Percentiles rank a stretch among this genome's conserved stretches.
Conservation (phyloP, 345 rosid species). For the Garcia nutans region DNA sequence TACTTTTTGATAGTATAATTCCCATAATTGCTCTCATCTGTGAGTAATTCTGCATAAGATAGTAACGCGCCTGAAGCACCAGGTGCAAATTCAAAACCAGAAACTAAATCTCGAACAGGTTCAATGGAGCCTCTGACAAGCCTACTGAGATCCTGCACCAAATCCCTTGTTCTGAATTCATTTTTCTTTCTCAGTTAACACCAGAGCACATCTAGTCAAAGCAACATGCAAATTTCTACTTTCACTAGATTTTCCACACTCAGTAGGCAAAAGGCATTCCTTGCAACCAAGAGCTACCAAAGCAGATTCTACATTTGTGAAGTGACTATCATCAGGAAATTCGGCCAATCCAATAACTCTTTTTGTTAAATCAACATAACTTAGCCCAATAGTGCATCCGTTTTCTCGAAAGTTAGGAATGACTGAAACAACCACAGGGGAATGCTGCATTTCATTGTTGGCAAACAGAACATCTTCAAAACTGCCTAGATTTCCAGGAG, state of each 20-base stretch:
- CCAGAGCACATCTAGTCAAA: conserved; percentile 67
- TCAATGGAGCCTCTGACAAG: conserved; percentile 83
- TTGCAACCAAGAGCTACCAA: conserved; percentile 92
- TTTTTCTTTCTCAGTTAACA: conserved; percentile 87
- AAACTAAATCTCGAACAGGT: conserved; percentile 77
- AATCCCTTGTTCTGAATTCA: conserved; percentile 86
- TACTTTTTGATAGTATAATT: conserved; percentile 60
- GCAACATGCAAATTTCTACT: conserved; percentile 59
- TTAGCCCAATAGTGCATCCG: conserved; percentile 69
- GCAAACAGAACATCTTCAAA: conserved; percentile 96
- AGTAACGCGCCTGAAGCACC: conserved; percentile 82
- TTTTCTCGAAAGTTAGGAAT: conserved; percentile 60
- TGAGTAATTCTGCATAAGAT: conserved; percentile 77
- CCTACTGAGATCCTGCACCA: conserved; percentile 81
- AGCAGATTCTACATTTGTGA: conserved; percentile 87
- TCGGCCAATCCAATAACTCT: conserved; percentile 81
- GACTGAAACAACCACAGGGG: conserved; percentile 77
- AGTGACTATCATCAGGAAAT: conserved; percentile 92
- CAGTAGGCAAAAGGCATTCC: conserved; percentile 87
- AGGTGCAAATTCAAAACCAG: conserved; percentile 81
- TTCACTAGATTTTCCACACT: conserved; percentile 58
- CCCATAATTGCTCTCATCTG: conserved; percentile 82
- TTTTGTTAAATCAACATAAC: conserved; percentile 81
- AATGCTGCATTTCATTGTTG: conserved; percentile 91
- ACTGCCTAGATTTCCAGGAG: conserved; percentile 92